These are phyloP conservation scores for Vigna unguiculata DNA, from an alignment of 306 rosid species.

Conservation along the genomic window DNA sequence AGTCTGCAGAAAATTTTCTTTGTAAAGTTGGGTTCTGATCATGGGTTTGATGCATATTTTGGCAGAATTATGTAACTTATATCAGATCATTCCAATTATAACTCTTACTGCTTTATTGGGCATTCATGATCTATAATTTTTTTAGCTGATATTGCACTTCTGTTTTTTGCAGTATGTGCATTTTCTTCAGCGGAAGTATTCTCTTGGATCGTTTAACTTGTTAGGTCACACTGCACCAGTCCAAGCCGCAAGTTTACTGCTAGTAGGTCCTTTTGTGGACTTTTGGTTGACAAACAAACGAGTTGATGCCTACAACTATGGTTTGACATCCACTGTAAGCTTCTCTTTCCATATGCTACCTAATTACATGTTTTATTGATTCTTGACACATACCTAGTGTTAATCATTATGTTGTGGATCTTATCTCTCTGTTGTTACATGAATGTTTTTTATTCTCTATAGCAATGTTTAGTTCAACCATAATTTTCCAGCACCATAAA, in stretches of 20 bases:
- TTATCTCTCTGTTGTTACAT: neutral
- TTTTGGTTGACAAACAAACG: constrained; percentile 71
- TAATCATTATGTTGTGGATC: constrained; percentile 3
- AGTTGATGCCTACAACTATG: constrained; percentile 61
- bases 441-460: neutral
- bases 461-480: neutral
- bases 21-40: constrained; percentile 7
- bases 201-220: constrained; percentile 81
- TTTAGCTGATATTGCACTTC: constrained; percentile 32
- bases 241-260: constrained; percentile 70
- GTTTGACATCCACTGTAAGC: constrained; percentile 59
- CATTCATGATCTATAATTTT: constrained; percentile 9
- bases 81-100: constrained; percentile 15
- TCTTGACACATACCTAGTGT: neutral
- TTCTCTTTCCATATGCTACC: constrained; percentile 11
- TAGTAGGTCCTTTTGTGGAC: constrained; percentile 76
- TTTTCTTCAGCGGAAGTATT: constrained; percentile 75
- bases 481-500: neutral
- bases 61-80: neutral
- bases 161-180: constrained; percentile 70
- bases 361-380: neutral
- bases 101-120: constrained; percentile 2
- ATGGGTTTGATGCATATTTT: constrained; percentile 8
- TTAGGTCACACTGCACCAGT: constrained; percentile 83
- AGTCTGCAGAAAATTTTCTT: constrained; percentile 4